Evolutionary conservation across 306 rosid species (phyloP), one percentile per base, ranked within the genome.

Genomic region (Vigna mungo): DNA sequence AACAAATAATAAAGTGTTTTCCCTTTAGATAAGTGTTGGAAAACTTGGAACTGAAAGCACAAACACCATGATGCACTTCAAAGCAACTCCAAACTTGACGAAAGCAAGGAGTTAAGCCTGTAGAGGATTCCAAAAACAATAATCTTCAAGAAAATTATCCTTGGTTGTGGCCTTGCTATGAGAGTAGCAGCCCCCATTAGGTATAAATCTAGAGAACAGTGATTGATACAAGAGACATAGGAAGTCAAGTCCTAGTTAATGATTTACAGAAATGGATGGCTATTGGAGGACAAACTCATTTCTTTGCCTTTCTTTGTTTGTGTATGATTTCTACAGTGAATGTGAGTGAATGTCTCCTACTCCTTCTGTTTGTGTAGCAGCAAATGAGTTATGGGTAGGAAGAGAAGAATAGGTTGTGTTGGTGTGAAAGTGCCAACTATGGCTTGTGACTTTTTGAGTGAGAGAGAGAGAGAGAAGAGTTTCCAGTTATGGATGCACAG

Each of bases 121-220:
- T 20, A 4, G 36, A 20, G 73, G 75, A 80, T 78, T 65, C 9
- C 71, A 65, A 34, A 0, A 36, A 43, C 66, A 58, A 87, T 75
- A 74, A 85, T 80, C 87, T 86, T 86, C 72, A 91, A 81, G 85
- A 91, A 84, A 68, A 87, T 75, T 89, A 85, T 78, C 80, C n/a
- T 77, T 84, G 68, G 41, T 55, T 47, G 74, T 6, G 23, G 43
- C 39, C 27, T 68, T 56, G 75, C n/a, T 7, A 86, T 80, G 84
- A 88, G 51, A 75, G 78, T 58, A 34, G 11, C 37, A 17, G 68
- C 79, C 16, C 53, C 47, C 78, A 82, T 87, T 34, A 77, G 56
- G 58, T 30, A 30, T 30, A 81, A 84, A 86, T 85, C 90, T 84
- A 74, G 80, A 62, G 64, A 79, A 74, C 12, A 74, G 51, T 78